Conservation (phyloP, 2,329 filamentous ascomycete species). For the Beauveria asiatica region DNA sequence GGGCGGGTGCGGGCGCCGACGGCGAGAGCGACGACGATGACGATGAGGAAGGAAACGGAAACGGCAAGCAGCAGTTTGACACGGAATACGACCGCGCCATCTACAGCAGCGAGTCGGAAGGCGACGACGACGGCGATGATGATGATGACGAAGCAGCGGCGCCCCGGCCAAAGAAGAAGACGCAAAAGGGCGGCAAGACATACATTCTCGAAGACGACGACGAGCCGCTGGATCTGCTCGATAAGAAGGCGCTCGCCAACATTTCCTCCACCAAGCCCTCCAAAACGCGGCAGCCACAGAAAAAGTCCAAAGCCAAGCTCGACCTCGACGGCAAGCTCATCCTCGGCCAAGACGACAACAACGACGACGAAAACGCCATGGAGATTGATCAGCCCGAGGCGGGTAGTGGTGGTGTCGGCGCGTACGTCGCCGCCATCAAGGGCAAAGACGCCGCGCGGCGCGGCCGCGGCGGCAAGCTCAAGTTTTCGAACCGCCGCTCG, state of each 20-base stretch:
- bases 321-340: constrained; percentile 77
- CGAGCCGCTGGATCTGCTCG: constrained; percentile 88
- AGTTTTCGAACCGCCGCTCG: constrained; percentile 57
- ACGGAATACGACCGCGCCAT: constrained; percentile 95
- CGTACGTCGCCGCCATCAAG: constrained; percentile 60
- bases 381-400: constrained; percentile 53
- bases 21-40: constrained; percentile 50
- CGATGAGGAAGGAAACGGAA: constrained; percentile 37
- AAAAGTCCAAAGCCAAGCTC: constrained; percentile 56
- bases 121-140: constrained; percentile 36
- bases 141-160: constrained; percentile 50
- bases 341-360: constrained; percentile 49
- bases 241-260: constrained; percentile 79
- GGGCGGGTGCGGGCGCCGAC: constrained; percentile 41
- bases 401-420: constrained; percentile 50
- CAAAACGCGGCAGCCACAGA: constrained; percentile 45
- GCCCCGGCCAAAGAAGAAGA: constrained; percentile 33
- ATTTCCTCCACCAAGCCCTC: constrained; percentile 85
- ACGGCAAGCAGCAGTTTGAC: constrained; percentile 57
- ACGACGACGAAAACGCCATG: constrained; percentile 46
- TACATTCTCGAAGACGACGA: constrained; percentile 94
- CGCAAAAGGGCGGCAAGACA: constrained; percentile 55
- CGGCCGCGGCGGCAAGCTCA: constrained; percentile 58
- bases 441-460: constrained; percentile 57
- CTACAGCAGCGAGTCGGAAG: constrained; percentile 68